Conservation (phyloP, 2,329 filamentous ascomycete species). For the Blastomyces emzantsi region DNA sequence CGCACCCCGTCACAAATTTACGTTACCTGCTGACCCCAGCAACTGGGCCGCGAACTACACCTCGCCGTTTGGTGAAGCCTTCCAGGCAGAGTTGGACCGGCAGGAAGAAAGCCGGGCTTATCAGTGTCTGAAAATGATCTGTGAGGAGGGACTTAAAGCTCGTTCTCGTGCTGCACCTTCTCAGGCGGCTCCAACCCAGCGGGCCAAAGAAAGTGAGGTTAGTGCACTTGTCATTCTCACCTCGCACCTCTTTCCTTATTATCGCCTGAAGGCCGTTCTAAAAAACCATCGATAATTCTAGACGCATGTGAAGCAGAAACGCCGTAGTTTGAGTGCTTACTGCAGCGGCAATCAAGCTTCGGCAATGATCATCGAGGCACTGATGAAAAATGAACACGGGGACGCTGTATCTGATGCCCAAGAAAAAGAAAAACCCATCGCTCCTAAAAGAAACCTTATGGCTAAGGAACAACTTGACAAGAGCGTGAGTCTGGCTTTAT, state of each 20-base stretch:
- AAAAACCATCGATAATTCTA: no score
- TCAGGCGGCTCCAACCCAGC: neutral
- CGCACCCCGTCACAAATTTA: neutral
- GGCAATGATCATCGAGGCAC: neutral
- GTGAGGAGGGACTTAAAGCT: neutral
- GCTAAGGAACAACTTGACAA: neutral
- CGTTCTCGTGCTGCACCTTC: neutral
- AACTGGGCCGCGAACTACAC: constrained; percentile 1
- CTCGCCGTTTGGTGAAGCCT: neutral
- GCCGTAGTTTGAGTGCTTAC: neutral
- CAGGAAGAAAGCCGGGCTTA: neutral
- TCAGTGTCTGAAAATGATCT: neutral
- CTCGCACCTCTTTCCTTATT: neutral
- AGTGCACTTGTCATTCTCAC: neutral
- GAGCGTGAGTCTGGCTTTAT: neutral
- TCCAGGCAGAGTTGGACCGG: neutral
- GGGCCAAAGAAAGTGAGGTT: neutral
- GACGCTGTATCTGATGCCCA: neutral
- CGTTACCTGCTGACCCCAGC: neutral
- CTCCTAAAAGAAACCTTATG: no score
- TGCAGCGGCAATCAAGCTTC: neutral
- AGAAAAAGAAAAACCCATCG: neutral
- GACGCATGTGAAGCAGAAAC: neutral
- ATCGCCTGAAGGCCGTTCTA: neutral
- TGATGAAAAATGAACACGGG: neutral